A percentile compares a stretch with the other conserved stretches of the same genome.
These are phyloP conservation scores for Russula earlei DNA, from an alignment of 768 basidiomycete genomes.

Conservation along the genomic window DNA sequence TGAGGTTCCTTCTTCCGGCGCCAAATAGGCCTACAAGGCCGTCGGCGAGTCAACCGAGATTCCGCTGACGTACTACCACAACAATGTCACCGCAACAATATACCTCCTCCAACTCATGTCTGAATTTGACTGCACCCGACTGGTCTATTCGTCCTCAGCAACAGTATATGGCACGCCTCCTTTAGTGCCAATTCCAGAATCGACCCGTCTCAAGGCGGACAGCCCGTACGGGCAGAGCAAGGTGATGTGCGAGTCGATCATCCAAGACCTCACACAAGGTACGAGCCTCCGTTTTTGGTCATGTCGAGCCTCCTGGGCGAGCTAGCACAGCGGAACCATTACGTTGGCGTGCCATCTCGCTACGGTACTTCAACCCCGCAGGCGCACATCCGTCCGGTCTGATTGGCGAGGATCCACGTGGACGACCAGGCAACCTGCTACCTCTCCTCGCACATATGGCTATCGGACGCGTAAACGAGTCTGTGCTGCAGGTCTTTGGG, in stretches of 20 bases:
- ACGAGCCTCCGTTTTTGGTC: slow-evolving; percentile 22
- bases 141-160: slow-evolving; percentile 97
- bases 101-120: slow-evolving; percentile 80
- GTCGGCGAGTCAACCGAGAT: slow-evolving; percentile 95
- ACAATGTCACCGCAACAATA: slow-evolving; percentile 87
- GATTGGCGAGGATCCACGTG: slow-evolving; percentile 95
- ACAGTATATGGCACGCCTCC: slow-evolving; percentile 97
- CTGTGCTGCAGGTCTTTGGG: slow-evolving; percentile 68
- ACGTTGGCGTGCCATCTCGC: slow-evolving; percentile 72
- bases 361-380: slow-evolving; percentile 98
- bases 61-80: slow-evolving; percentile 86
- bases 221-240: slow-evolving; percentile 97
- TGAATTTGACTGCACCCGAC: slow-evolving; percentile 70
- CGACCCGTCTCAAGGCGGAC: slow-evolving; percentile 76
- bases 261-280: slow-evolving; percentile 82
- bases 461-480: slow-evolving; percentile 69
- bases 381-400: slow-evolving; percentile 95
- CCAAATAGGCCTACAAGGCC: slow-evolving; percentile 80
- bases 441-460: slow-evolving; percentile 95
- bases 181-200: slow-evolving; percentile 87
- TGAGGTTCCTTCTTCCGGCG: neutral
- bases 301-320: neutral
- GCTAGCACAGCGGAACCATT: slow-evolving; percentile 48
- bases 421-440: slow-evolving; percentile 88
- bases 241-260: slow-evolving; percentile 83